These are phyloP conservation scores for Ascosphaera pollenicola DNA, from an alignment of 2,329 filamentous ascomycete species.

Conservation along the genomic window DNA sequence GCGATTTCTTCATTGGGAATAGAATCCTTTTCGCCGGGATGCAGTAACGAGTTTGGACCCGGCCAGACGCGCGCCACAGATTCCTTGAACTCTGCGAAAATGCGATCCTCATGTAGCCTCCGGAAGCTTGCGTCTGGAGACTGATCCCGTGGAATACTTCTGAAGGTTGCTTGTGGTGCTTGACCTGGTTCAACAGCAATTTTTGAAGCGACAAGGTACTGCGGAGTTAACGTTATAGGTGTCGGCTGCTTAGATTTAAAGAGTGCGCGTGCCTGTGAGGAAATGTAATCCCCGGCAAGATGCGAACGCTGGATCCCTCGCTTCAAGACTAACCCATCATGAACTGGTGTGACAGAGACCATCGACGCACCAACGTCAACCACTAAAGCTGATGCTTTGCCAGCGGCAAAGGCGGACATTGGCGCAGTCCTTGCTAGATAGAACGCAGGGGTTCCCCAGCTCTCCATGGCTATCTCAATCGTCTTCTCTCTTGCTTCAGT, in stretches of 20 bases:
- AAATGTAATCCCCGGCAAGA: constrained; percentile 75
- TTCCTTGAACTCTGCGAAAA: constrained; percentile 93
- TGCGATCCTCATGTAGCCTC: constrained; percentile 70
- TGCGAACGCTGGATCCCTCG: constrained; percentile 71
- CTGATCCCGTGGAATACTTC: constrained; percentile 39
- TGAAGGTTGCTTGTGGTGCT: constrained; percentile 53
- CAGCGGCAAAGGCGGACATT: constrained; percentile 74
- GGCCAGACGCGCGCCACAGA: constrained; percentile 88
- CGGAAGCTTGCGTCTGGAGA: constrained; percentile 49
- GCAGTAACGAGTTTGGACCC: constrained; percentile 45
- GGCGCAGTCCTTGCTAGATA: constrained; percentile 81
- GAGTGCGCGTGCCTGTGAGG: constrained; percentile 62
- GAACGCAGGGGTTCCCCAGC: constrained; percentile 86
- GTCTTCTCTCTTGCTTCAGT: constrained; percentile 76
- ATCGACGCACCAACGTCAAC: constrained; percentile 79
- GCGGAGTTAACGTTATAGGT: constrained; percentile 57
- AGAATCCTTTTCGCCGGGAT: constrained; percentile 26
- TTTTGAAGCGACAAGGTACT: constrained; percentile 76
- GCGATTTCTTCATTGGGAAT: constrained; percentile 52
- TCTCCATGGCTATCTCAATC: constrained; percentile 93
- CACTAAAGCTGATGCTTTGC: constrained; percentile 81
- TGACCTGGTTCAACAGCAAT: constrained; percentile 68
- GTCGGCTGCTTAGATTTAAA: constrained; percentile 44
- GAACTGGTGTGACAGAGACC: constrained; percentile 72
- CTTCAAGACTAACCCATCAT: constrained; percentile 86